Conservation (phyloP, 352 stramenopile species). For the Phytophthora constricta region DNA sequence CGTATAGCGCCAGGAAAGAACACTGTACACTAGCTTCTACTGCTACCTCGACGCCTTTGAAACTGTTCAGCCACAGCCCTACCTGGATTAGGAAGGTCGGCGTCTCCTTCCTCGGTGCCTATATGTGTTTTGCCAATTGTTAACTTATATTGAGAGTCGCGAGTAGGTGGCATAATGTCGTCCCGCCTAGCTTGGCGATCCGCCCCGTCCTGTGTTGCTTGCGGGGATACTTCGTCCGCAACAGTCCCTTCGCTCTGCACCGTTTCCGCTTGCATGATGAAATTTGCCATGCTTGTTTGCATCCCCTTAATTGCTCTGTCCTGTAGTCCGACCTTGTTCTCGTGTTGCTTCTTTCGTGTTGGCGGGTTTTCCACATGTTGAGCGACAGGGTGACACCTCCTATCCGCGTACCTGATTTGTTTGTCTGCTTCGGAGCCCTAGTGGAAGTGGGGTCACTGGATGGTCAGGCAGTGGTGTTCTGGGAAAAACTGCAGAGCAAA, state of each 20-base stretch:
- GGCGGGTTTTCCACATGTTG: no score
- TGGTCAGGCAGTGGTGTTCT: no score
- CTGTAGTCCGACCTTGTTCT: neutral
- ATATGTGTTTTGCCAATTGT: neutral
- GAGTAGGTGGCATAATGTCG: neutral
- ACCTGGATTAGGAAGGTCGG: conserved; percentile 1
- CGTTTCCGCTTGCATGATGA: no score
- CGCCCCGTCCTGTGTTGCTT: neutral
- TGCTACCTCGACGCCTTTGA: neutral
- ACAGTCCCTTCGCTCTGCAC: neutral
- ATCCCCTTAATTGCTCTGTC: neutral
- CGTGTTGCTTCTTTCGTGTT: neutral
- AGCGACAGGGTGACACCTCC: no score
- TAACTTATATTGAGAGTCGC: conserved; percentile 1
- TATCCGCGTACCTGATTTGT: no score
- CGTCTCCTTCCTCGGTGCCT: neutral
- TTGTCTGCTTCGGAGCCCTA: no score
- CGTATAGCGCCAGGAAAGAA: neutral
- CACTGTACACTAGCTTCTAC: conserved; percentile 1
- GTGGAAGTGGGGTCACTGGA: no score
- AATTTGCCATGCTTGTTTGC: neutral
- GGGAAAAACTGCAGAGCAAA: no score
- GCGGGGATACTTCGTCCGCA: neutral
- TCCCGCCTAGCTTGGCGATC: neutral
- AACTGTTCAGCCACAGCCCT: conserved; percentile 3